Evolutionary conservation across 1,284 basidiomycete genomes (phyloP).

Genomic region (Heterobasidion annosum): DNA sequence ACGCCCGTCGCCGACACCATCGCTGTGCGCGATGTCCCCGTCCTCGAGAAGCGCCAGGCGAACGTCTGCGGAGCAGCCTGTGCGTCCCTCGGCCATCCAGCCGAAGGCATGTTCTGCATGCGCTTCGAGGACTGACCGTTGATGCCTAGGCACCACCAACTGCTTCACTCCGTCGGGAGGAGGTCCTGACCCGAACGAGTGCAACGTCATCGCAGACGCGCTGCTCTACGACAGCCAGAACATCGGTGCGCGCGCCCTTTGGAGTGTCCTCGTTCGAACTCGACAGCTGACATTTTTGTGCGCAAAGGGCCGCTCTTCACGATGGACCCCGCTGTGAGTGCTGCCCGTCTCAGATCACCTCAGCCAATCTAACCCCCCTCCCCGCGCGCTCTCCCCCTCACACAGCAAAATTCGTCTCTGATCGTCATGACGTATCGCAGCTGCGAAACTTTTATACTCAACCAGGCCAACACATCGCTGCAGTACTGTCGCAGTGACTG

Average conservation of each 20-base stretch:
- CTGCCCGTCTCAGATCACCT: neutral
- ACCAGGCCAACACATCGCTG: slow-evolving; percentile 16
- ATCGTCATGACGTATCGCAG: slow-evolving; percentile 18
- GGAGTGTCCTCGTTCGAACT: neutral
- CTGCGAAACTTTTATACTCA: slow-evolving; percentile 19
- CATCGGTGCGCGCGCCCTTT: slow-evolving; percentile 18
- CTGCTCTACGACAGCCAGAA: slow-evolving; percentile 37
- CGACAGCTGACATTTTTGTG: no score
- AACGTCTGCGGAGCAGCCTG: slow-evolving; percentile 36
- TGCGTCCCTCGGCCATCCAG: slow-evolving; percentile 12
- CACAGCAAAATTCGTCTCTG: neutral
- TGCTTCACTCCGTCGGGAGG: slow-evolving; percentile 34
- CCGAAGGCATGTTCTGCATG: no score
- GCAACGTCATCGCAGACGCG: slow-evolving; percentile 37
- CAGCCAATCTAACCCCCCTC: neutral
- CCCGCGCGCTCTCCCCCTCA: neutral
- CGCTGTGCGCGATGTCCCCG: neutral
- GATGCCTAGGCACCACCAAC: slow-evolving; percentile 27
- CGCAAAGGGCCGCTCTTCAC: slow-evolving; percentile 7
- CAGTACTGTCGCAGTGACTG: slow-evolving; percentile 21
- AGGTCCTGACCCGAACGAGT: slow-evolving; percentile 37
- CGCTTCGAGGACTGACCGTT: neutral
- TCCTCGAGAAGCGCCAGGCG: slow-evolving; percentile 13
- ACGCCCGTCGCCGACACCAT: slow-evolving; percentile 1
- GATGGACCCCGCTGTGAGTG: slow-evolving; percentile 8